Evolutionary conservation across 495 filamentous ascomycete species (phyloP).

Genomic region (Mytilinidion resinicola): DNA sequence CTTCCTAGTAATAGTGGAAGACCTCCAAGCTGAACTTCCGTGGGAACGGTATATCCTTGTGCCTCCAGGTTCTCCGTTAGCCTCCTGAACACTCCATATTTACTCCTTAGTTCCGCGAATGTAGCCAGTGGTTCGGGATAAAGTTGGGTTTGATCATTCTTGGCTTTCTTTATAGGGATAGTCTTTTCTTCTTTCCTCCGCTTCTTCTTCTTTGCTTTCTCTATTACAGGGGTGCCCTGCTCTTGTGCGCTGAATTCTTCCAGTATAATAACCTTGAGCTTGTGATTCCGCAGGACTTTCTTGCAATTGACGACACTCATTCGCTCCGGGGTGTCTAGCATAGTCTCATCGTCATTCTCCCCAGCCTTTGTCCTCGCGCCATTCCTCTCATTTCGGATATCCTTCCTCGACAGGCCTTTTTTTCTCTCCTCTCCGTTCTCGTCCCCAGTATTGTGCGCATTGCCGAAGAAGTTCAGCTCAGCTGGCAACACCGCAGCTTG

Average conservation of each 20-base stretch:
- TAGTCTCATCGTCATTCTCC: slow-evolving; percentile 1
- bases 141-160: slow-evolving; percentile 50
- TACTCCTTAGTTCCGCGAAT: slow-evolving; percentile 63
- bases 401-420: neutral
- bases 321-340: neutral
- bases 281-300: slow-evolving; percentile 70
- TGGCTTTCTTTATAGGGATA: slow-evolving; percentile 37
- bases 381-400: neutral
- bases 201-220: slow-evolving; percentile 17
- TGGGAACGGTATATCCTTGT: slow-evolving; percentile 81
- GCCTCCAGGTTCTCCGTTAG: slow-evolving; percentile 71
- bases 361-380: neutral
- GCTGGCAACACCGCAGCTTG: slow-evolving; percentile 3
- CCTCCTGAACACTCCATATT: slow-evolving; percentile 62
- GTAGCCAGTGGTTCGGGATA: slow-evolving; percentile 71
- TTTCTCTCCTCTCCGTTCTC: slow-evolving; percentile 1
- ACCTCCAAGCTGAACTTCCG: slow-evolving; percentile 85
- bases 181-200: slow-evolving; percentile 41
- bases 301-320: slow-evolving; percentile 62
- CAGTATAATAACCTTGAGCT: slow-evolving; percentile 77
- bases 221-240: neutral
- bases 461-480: slow-evolving; percentile 35
- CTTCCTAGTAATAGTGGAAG: slow-evolving; percentile 68
- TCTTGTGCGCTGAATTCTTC: slow-evolving; percentile 24
- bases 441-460: neutral